Conservation (phyloP, 768 basidiomycete genomes). For the Pulveroboletus sp. region DNA sequence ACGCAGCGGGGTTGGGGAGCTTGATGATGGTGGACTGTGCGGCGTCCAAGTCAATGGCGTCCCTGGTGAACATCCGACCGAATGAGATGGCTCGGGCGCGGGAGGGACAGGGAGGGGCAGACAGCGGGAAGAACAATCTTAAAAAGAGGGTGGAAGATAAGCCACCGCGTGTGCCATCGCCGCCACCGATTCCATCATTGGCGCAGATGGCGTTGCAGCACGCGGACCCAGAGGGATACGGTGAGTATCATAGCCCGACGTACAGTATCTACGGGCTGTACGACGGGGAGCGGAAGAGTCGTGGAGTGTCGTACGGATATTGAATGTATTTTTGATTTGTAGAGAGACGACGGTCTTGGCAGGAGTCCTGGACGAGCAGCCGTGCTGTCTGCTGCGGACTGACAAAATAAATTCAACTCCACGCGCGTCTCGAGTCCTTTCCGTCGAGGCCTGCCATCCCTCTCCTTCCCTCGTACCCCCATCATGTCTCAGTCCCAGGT, state of each 20-base stretch:
- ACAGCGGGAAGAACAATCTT: slow-evolving; percentile 16
- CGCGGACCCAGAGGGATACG: slow-evolving; percentile 54
- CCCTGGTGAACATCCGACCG: slow-evolving; percentile 28
- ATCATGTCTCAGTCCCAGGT: slow-evolving; percentile 20
- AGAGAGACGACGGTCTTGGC: neutral
- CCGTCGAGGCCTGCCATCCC: slow-evolving; percentile 1
- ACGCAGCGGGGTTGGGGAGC: slow-evolving; percentile 49
- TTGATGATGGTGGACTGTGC: slow-evolving; percentile 61
- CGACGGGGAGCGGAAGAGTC: slow-evolving; percentile 55
- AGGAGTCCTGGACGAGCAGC: no score
- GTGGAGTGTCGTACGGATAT: slow-evolving; percentile 19
- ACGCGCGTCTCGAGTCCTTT: neutral
- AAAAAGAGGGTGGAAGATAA: slow-evolving; percentile 46
- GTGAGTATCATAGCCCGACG: slow-evolving; percentile 71
- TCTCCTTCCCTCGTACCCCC: slow-evolving; percentile 23
- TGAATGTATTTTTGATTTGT: slow-evolving; percentile 19
- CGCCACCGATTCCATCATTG: slow-evolving; percentile 66
- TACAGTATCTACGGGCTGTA: slow-evolving; percentile 80
- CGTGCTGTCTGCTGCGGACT: no score
- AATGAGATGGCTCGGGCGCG: slow-evolving; percentile 25
- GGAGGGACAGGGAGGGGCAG: slow-evolving; percentile 17
- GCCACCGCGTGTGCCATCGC: slow-evolving; percentile 77
- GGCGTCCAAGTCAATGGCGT: slow-evolving; percentile 33
- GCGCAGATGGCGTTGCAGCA: slow-evolving; percentile 71
- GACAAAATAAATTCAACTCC: slow-evolving; percentile 6